These are phyloP conservation scores for Fusarium napiforme DNA, from an alignment of 2,329 filamentous ascomycete species.

Conservation along the genomic window DNA sequence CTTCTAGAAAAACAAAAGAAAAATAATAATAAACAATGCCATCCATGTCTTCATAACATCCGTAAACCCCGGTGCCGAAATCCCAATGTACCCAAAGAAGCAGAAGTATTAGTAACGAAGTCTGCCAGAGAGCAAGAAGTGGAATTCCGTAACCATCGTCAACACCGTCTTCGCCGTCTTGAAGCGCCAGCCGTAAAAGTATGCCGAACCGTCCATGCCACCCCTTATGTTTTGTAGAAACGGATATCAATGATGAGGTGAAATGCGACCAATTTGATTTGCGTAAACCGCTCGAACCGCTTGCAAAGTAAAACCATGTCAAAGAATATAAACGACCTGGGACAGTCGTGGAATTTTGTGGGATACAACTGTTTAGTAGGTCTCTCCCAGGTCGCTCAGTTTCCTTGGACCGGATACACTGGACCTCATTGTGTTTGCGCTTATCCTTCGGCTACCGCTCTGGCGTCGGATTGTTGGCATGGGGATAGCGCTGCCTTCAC, in stretches of 20 bases:
- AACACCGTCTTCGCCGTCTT: constrained; percentile 45
- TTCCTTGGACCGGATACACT: constrained; percentile 52
- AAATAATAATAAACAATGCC: constrained; percentile 41
- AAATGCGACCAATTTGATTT: constrained; percentile 38
- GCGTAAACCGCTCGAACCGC: constrained; percentile 37
- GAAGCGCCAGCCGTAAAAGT: constrained; percentile 45
- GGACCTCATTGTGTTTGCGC: constrained; percentile 49
- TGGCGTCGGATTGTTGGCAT: constrained; percentile 57
- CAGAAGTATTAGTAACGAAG: constrained; percentile 39
- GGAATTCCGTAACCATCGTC: constrained; percentile 46
- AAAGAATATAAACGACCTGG: constrained; percentile 31
- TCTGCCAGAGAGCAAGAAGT: constrained; percentile 42
- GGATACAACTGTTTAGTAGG: constrained; percentile 54
- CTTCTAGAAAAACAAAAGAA: constrained; percentile 27
- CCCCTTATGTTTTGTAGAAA: constrained; percentile 36
- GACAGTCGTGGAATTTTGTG: constrained; percentile 8
- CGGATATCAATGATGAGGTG: constrained; percentile 36
- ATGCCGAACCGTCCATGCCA: constrained; percentile 37
- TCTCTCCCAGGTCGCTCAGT: constrained; percentile 64
- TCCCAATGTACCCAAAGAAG: constrained; percentile 43
- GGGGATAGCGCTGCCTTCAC: constrained; percentile 61
- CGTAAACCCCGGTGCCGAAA: constrained; percentile 43
- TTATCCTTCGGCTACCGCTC: constrained; percentile 57
- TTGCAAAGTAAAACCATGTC: constrained; percentile 38
- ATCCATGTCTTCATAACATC: constrained; percentile 48